Conservation (phyloP, 345 rosid species). For the Pistacia vera region DNA sequence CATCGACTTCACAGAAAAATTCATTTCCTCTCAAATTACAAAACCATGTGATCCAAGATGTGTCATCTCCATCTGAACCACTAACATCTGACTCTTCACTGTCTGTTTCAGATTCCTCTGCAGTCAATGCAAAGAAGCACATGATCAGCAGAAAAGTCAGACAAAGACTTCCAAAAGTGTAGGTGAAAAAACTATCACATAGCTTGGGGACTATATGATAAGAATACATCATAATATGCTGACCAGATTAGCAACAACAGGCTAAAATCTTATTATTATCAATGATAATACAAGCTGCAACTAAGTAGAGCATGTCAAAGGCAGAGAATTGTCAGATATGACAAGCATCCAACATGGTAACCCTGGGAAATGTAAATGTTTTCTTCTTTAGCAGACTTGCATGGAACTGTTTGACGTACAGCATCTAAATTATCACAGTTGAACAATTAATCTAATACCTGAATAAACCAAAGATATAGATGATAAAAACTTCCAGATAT, state of each 20-base stretch:
- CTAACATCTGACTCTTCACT: conserved; percentile 85
- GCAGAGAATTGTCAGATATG: neutral
- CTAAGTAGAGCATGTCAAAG: neutral
- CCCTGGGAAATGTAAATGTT: neutral
- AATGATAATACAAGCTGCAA: neutral
- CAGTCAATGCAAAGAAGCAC: conserved; percentile 16
- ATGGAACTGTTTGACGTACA: too few species aligned
- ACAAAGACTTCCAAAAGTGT: neutral
- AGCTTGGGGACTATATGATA: neutral
- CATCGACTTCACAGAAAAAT: conserved; percentile 97
- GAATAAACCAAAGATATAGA: too few species aligned
- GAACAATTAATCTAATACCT: too few species aligned
- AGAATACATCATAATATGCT: neutral
- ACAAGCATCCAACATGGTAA: neutral
- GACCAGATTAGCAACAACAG: neutral
- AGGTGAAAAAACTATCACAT: neutral
- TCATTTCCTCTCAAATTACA: conserved; percentile 96
- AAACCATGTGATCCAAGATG: conserved; percentile 99
- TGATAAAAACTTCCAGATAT: too few species aligned
- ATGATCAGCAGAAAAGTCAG: conserved; percentile 7
- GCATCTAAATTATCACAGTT: too few species aligned
- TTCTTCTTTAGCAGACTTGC: neutral
- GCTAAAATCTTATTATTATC: neutral
- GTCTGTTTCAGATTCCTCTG: conserved; percentile 83
- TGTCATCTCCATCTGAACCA: conserved; percentile 91